Evolutionary conservation across 1,284 basidiomycete species (phyloP), one percentile per base, ranked within the genome.

Genomic region (Cutaneotrichosporon cavernicola): DNA sequence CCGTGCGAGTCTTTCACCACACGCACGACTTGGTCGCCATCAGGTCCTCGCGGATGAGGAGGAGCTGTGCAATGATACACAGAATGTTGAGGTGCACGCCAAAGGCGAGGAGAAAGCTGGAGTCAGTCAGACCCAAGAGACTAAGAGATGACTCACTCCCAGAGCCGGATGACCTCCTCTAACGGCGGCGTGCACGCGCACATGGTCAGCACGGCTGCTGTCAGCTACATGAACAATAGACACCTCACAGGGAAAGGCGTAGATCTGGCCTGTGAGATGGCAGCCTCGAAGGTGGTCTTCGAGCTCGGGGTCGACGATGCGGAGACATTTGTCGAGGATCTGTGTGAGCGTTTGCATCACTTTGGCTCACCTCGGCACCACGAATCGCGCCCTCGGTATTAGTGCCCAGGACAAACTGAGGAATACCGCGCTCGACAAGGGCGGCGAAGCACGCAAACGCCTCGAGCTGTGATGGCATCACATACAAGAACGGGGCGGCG

Each of bases 181-280:
- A 99, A 84, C 0, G 96, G 96, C 2, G 95, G 95, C 16, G 96
- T 98, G 74, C 95, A 97, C 11, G 95, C 96, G 78, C 94, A 97
- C 32, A 98, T 82, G 0, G 96, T 99, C 66, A 99, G 85, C 30
- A 98, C 88, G 62, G 95, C 92, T 96, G 68, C 9, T 7, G 58
- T 60, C 26, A 64, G 65, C 56, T 21, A 5, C 14, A 3, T 32
- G 1, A 2, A 18, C 18, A 43, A 84, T n/a, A 7, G 14, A 21
- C 18, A 43, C 22, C 90, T 64, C 72, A 94, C 93, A 97, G 55
- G 96, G 92, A 74, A 99, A 98, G 1, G 95, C 96, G 78, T 98
- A 98, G 40, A 99, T 87, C 76, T 98, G 94, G 6, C 96, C 96
- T n/a, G 89, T 90, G n/a, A 99, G 86, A 69, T 95, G 95, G 77